Evolutionary conservation across 192 early-diverging fungal species (phyloP).

Genomic region (Oehlia diaphana): DNA sequence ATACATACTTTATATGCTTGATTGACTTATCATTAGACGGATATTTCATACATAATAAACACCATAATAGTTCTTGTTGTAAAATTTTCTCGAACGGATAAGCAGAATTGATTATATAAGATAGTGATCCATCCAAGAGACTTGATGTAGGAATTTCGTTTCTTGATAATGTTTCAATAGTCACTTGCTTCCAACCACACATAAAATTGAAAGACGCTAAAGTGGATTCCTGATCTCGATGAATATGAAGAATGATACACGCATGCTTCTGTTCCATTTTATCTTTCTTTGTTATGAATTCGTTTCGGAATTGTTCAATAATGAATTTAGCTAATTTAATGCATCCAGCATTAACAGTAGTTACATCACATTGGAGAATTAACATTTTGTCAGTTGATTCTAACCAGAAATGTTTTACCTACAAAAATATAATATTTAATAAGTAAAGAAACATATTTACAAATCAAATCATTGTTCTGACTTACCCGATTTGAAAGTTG

Average conservation of each 20-base stretch:
- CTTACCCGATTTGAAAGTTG: constrained; percentile 5
- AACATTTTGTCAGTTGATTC: constrained; percentile 10
- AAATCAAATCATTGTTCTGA: not conserved
- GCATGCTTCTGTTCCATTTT: not conserved
- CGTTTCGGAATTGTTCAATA: constrained; percentile 15
- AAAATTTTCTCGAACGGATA: constrained; percentile 31
- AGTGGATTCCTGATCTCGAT: constrained; percentile 18
- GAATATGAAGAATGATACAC: constrained; percentile 29
- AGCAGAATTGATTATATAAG: constrained; percentile 7
- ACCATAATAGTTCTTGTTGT: constrained; percentile 26
- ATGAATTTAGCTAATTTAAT: constrained; percentile 26
- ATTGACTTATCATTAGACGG: not conserved
- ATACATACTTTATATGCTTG: constrained; percentile 17
- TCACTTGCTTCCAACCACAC: constrained; percentile 28
- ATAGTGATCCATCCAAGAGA: constrained; percentile 14
- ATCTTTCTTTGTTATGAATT: constrained; percentile 7
- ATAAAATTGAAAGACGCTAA: constrained; percentile 19
- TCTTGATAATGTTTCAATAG: constrained; percentile 23
- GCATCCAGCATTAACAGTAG: constrained; percentile 15
- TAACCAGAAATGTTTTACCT: constrained; percentile 16
- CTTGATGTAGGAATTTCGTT: constrained; percentile 13
- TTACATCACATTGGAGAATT: constrained; percentile 17
- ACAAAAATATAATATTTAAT: not conserved
- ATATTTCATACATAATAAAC: constrained; percentile 28
- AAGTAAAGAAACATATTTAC: not conserved